Percentiles rank a stretch among this genome's conserved stretches.
Conservation (phyloP, 2,329 filamentous ascomycete species). For the Aspergillus niger region DNA sequence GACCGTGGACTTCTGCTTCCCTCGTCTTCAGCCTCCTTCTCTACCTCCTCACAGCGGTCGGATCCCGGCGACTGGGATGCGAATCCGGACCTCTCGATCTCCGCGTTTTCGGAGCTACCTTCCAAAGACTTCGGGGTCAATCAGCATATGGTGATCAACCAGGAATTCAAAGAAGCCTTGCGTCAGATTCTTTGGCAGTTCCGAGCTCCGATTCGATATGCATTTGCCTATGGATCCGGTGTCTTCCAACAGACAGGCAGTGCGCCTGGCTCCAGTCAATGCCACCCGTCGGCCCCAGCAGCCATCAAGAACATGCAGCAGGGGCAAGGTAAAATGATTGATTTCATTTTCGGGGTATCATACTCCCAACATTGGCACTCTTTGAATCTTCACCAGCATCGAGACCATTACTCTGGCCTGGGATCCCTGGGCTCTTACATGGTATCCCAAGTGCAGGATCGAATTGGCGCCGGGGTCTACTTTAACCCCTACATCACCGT, state of each 20-base stretch:
- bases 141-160: constrained; percentile 93
- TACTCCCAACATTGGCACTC: constrained; percentile 97
- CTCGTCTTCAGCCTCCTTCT: constrained; percentile 33
- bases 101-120: constrained; percentile 73
- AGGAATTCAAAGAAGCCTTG: constrained; percentile 89
- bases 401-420: constrained; percentile 87
- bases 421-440: constrained; percentile 80
- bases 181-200: constrained; percentile 89
- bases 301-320: constrained; percentile 84
- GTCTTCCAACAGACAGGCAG: constrained; percentile 79
- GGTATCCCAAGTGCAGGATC: constrained; percentile 83
- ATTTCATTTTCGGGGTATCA: constrained; percentile 95
- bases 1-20: constrained; percentile 17
- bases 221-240: constrained; percentile 95
- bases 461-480: constrained; percentile 89
- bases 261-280: constrained; percentile 42
- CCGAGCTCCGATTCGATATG: constrained; percentile 88
- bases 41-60: constrained; percentile 31
- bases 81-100: constrained; percentile 69
- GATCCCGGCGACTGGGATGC: constrained; percentile 70
- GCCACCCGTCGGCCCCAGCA: constrained; percentile 77
- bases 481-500: constrained; percentile 96
- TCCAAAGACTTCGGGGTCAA: constrained; percentile 86
- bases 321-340: constrained; percentile 91
- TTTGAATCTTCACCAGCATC: constrained; percentile 83